phyloP scores from a whole-genome alignment of 2,329 filamentous ascomycete species.

The Fusarium papillatum region DNA sequence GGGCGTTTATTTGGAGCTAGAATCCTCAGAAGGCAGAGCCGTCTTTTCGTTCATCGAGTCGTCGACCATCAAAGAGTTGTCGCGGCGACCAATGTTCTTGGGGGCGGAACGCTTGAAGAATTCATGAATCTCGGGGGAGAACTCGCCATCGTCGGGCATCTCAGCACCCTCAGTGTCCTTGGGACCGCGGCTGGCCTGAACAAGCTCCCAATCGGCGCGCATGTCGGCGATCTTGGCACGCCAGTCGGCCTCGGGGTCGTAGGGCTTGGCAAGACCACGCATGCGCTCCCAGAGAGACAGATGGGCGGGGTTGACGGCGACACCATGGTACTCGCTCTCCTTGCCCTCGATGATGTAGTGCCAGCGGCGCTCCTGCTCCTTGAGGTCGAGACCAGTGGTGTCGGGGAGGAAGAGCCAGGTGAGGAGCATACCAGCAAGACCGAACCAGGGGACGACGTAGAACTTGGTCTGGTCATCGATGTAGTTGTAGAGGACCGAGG shows the following conservation, averaged over 20 bases:
- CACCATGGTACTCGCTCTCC: conserved; percentile 89
- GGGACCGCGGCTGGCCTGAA: conserved; percentile 60
- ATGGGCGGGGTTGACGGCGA: conserved; percentile 91
- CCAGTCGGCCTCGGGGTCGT: conserved; percentile 87
- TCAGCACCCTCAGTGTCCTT: conserved; percentile 60
- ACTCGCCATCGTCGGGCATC: conserved; percentile 62
- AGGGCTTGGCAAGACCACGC: conserved; percentile 82
- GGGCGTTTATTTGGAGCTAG: conserved; percentile 27
- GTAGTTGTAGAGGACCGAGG: conserved; percentile 95
- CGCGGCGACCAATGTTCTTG: conserved; percentile 36
- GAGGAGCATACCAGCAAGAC: conserved; percentile 86
- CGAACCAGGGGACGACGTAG: conserved; percentile 96
- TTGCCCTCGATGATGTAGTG: conserved; percentile 84
- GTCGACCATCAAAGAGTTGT: conserved; percentile 40
- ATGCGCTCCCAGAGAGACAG: conserved; percentile 90
- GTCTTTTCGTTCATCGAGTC: conserved; percentile 47
- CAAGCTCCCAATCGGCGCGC: conserved; percentile 71
- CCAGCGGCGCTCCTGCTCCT: conserved; percentile 98
- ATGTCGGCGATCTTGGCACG: conserved; percentile 89
- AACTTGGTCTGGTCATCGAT: conserved; percentile 89
- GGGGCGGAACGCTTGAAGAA: conserved; percentile 64
- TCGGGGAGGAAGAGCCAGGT: conserved; percentile 94
- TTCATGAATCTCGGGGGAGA: conserved; percentile 66
- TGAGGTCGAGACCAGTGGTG: conserved; percentile 95
- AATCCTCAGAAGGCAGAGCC: conserved; percentile 31